Evolutionary conservation across 306 rosid species (phyloP), one percentile per base, ranked within the genome.

Genomic region (Fagus crenata): DNA sequence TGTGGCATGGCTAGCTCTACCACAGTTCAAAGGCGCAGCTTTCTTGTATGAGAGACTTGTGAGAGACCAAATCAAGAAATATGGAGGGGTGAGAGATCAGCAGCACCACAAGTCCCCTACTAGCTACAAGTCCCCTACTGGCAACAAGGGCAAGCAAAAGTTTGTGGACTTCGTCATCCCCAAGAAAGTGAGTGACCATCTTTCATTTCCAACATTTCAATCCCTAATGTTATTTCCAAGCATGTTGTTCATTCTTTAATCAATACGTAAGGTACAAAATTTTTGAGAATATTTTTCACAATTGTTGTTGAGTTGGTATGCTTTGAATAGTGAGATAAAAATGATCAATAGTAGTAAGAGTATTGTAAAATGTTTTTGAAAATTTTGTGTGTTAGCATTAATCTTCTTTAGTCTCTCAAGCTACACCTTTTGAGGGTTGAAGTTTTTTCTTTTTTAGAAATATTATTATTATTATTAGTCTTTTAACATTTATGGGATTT

Each of bases 1-100:
- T 1, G 97, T 89, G 89, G 93, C 88, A 3, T 95, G 98, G 98
- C 60, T 90, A 79, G 96, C 90, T 42, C 89, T 95, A 76, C 98
- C 97, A 2, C 97, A 90, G 49, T 89, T 89, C 89, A 84, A 87
- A 81, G 98, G 98, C 32, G 97, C 96, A n/a, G 88, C 97, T 77
- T 88, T 89, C 84, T 81, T 95, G 82, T 95, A 95, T 77, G 89
- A 92, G 22, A 89, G 83, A 75, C 90, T 75, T 31, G 97, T 85
- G 80, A 90, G 92, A 67, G 76, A 43, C 1, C 87, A 92, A 46
- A 73, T 94, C 77, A 82, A 67, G 67, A 91, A 79, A 74, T 63
- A 83, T 67, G 78, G 58, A 8, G 82, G 60, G 4, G 81, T 39
- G 6, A 77, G 15, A 51, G 61, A 1, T 1, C 82, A 61, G 14